These are phyloP conservation scores for Huntiella moniliformis DNA, from an alignment of 2,329 filamentous ascomycete species.

Conservation along the genomic window DNA sequence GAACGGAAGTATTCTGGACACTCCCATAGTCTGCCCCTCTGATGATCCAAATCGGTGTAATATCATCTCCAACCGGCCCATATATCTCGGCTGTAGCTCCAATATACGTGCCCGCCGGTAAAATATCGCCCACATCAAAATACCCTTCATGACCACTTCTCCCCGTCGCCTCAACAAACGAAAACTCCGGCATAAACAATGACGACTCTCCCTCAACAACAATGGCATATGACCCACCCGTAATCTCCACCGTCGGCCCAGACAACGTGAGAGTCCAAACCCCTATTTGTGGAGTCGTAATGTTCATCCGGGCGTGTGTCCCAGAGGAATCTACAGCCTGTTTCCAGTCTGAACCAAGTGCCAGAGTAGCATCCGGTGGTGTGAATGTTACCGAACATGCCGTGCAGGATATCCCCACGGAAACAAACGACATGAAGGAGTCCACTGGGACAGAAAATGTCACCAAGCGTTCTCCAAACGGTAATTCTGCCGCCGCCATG, in stretches of 20 bases:
- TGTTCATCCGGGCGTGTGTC: conserved; percentile 10
- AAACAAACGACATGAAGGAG: conserved; percentile 8
- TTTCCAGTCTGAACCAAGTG: conserved; percentile 4
- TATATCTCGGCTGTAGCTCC: conserved; percentile 10
- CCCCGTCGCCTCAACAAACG: conserved; percentile 11
- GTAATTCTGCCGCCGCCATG: conserved; percentile 2
- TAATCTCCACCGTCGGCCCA: not conserved
- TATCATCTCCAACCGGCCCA: conserved; percentile 3
- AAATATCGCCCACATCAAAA: conserved; percentile 9
- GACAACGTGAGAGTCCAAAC: conserved; percentile 7
- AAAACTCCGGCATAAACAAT: conserved; percentile 10
- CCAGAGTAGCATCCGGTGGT: not conserved
- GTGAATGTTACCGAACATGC: conserved; percentile 6
- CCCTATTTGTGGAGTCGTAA: conserved; percentile 7
- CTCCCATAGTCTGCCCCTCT: conserved; percentile 5
- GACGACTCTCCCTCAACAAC: conserved; percentile 8
- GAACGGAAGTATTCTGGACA: conserved; percentile 2
- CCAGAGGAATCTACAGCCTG: conserved; percentile 10
- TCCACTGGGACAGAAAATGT: conserved; percentile 10
- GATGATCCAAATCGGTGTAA: conserved; percentile 7
- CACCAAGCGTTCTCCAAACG: not conserved
- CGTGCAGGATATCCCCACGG: conserved; percentile 9
- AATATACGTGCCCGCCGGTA: conserved; percentile 5
- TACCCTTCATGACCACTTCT: conserved; percentile 11
- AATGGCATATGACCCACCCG: conserved; percentile 7